Evolutionary conservation across 495 filamentous ascomycete species (phyloP).

Genomic region (Penicillium cinerascens): DNA sequence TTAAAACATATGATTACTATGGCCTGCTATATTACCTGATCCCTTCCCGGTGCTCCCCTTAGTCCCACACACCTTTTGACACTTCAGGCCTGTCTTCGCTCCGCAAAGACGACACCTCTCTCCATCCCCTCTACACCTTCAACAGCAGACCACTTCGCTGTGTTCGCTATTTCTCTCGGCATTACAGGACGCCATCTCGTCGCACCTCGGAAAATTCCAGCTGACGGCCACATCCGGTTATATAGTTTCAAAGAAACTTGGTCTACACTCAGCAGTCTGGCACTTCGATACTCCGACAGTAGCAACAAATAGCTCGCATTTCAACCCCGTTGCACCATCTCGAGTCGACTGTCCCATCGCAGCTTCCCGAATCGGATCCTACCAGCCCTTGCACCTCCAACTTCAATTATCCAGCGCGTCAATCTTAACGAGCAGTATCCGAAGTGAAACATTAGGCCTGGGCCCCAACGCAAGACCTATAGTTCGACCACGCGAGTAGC

Average conservation of each 20-base stretch:
- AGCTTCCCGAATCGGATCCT: neutral
- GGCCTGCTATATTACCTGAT: neutral
- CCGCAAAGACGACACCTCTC: neutral
- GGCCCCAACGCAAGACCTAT: conserved; percentile 4
- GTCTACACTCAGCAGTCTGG: conserved; percentile 7
- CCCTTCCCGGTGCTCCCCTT: neutral
- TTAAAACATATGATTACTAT: neutral
- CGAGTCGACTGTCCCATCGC: conserved; percentile 4
- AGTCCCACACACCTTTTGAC: neutral
- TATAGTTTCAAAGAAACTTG: conserved; percentile 20
- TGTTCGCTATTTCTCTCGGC: neutral
- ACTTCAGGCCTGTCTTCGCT: neutral
- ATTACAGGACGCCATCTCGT: neutral
- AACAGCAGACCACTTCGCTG: neutral
- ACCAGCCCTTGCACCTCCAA: conserved; percentile 11
- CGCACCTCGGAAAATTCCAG: neutral
- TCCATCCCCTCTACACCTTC: neutral
- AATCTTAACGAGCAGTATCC: neutral
- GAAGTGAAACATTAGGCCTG: conserved; percentile 1
- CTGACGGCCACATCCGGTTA: neutral
- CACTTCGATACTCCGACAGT: conserved; percentile 10
- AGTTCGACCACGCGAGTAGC: neutral
- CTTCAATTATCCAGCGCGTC: conserved; percentile 8
- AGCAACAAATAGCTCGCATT: conserved; percentile 13
- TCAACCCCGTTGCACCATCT: conserved; percentile 13